These are phyloP conservation scores for Starmerella bacillaris DNA, from an alignment of 805 yeast genomes.

Conservation along the genomic window DNA sequence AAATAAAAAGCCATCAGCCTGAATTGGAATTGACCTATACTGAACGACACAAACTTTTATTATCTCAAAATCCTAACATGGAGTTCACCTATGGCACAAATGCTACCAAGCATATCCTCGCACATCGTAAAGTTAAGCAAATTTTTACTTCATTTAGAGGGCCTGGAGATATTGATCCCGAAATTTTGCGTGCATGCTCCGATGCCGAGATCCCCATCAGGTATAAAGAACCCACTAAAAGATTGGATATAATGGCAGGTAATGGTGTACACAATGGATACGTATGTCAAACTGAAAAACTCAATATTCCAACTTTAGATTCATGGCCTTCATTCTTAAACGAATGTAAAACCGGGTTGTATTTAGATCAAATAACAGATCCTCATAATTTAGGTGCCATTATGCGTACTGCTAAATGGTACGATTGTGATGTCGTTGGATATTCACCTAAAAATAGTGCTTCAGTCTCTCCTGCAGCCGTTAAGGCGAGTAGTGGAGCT, in stretches of 20 bases:
- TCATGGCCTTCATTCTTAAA: slow-evolving; percentile 31
- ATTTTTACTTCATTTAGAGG: slow-evolving; percentile 31
- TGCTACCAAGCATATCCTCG: slow-evolving; percentile 54
- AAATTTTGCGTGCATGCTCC: slow-evolving; percentile 33
- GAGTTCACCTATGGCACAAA: slow-evolving; percentile 67
- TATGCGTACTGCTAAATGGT: slow-evolving; percentile 56
- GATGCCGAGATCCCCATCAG: slow-evolving; percentile 27
- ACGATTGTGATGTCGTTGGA: slow-evolving; percentile 67
- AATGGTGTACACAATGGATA: slow-evolving; percentile 69
- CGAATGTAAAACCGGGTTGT: too few relatives aligned
- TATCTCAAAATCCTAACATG: slow-evolving; percentile 14
- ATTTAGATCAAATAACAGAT: slow-evolving; percentile 62
- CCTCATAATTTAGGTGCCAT: slow-evolving; percentile 81
- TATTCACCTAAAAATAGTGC: slow-evolving; percentile 57
- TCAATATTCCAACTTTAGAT: slow-evolving; percentile 21
- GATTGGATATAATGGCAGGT: slow-evolving; percentile 40
- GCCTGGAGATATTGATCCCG: slow-evolving; percentile 22
- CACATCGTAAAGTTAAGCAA: slow-evolving; percentile 35
- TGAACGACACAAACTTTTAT: slow-evolving; percentile 6
- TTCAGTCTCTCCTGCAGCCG: slow-evolving; percentile 55
- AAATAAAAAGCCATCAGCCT: slow-evolving; percentile 13
- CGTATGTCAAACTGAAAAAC: slow-evolving; percentile 48
- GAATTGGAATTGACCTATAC: too few relatives aligned
- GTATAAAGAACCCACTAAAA: slow-evolving; percentile 29
- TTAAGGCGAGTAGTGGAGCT: slow-evolving; percentile 74